A percentile compares a stretch with the other conserved stretches of the same genome.
Evolutionary conservation across 2,329 filamentous ascomycete genomes (phyloP).

Genomic region (Pestalotiopsis sp.): DNA sequence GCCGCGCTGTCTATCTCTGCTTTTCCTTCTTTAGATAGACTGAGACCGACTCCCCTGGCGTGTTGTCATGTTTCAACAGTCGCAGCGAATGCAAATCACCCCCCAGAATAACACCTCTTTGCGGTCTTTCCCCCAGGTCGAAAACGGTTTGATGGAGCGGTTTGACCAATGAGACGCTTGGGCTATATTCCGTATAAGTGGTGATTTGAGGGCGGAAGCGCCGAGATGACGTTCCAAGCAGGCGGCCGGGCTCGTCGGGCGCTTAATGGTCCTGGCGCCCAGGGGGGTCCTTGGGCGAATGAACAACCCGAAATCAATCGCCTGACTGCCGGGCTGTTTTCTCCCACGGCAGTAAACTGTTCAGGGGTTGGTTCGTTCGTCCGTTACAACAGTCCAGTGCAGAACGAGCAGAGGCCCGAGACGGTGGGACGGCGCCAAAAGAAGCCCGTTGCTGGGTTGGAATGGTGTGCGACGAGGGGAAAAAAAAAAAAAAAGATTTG

Average conservation of each 20-base stretch:
- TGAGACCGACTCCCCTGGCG: conserved; percentile 17
- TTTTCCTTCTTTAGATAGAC: conserved; percentile 21
- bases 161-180: neutral
- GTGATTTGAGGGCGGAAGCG: conserved; percentile 7
- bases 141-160: neutral
- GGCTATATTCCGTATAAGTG: neutral
- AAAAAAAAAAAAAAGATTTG: neutral
- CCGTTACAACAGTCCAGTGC: neutral
- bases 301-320: neutral
- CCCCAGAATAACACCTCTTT: neutral
- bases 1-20: conserved; percentile 18
- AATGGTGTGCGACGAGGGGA: neutral
- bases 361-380: conserved; percentile 1
- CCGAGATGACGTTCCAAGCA: conserved; percentile 6
- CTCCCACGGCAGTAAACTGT: neutral
- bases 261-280: conserved; percentile 1
- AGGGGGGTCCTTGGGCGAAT: neutral
- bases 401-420: neutral
- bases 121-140: neutral
- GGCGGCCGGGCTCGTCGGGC: neutral
- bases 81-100: conserved; percentile 24
- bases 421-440: conserved; percentile 3
- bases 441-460: neutral
- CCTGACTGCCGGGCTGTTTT: neutral
- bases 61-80: conserved; percentile 29